phyloP scores from a whole-genome alignment of 768 basidiomycete genomes.

The Pleurotus eryngii region DNA sequence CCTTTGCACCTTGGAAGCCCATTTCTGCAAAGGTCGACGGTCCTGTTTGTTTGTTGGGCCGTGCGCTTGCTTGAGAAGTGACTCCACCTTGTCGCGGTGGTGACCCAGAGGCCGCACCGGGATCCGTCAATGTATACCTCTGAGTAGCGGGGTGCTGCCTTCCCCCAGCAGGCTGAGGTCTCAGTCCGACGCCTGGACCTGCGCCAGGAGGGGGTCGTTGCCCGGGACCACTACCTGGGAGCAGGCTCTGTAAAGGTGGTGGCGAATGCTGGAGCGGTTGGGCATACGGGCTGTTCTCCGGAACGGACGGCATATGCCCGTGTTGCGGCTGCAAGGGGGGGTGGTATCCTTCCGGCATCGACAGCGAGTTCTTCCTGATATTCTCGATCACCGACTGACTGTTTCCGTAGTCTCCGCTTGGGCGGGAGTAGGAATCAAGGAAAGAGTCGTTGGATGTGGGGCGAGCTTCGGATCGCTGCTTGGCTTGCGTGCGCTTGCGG shows the following conservation, averaged over 20 bases:
- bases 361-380: conserved; percentile 48
- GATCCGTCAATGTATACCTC: conserved; percentile 47
- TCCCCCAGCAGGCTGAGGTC: conserved; percentile 10
- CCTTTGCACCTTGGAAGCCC: conserved; percentile 79
- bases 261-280: conserved; percentile 5
- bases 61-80: neutral
- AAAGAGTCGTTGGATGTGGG: neutral
- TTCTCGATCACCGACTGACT: conserved; percentile 42
- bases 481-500: conserved; percentile 73
- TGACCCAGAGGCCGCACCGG: conserved; percentile 18
- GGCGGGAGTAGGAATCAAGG: neutral
- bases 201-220: neutral
- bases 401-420: conserved; percentile 4
- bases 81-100: conserved; percentile 11
- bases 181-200: neutral
- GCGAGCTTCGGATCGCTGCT: conserved; percentile 46
- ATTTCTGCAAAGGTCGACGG: conserved; percentile 90
- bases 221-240: neutral
- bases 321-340: conserved; percentile 14
- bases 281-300: neutral
- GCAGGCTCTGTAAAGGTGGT: neutral
- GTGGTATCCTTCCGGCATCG: conserved; percentile 8
- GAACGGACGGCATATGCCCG: conserved; percentile 10
- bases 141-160: conserved; percentile 34
- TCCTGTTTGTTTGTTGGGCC: conserved; percentile 24